Conservation (phyloP, 2,329 filamentous ascomycete species). For the Paraphaeosphaeria sporulosa region DNA sequence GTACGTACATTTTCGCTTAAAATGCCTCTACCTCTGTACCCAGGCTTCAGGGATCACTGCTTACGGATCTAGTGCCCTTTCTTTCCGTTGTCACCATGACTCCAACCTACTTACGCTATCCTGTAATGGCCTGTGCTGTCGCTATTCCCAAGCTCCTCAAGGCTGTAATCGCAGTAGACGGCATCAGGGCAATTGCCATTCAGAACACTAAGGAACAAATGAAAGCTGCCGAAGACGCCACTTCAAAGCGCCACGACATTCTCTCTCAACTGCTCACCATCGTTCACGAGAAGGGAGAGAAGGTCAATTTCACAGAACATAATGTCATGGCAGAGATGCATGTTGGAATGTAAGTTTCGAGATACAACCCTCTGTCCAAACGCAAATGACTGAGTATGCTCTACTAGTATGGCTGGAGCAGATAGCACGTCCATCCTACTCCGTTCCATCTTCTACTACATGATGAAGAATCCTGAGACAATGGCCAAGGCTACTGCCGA, state of each 20-base stretch:
- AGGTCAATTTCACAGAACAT: constrained; percentile 38
- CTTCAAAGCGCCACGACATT: constrained; percentile 32
- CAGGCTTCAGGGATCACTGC: background rate
- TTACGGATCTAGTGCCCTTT: constrained; percentile 27
- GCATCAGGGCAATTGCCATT: constrained; percentile 20
- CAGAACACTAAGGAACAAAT: constrained; percentile 18
- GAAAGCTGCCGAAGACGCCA: constrained; percentile 15
- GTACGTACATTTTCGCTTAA: background rate
- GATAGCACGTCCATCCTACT: constrained; percentile 48
- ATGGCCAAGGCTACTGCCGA: constrained; percentile 21
- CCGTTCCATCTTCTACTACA: constrained; percentile 48
- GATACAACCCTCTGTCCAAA: background rate
- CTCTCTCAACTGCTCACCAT: constrained; percentile 41
- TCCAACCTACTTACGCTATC: constrained; percentile 18
- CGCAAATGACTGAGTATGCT: background rate
- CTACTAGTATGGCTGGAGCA: constrained; percentile 37
- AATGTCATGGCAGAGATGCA: constrained; percentile 39
- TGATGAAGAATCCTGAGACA: constrained; percentile 40
- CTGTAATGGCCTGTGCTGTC: constrained; percentile 17
- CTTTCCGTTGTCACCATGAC: constrained; percentile 19
- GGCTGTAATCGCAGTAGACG: constrained; percentile 24
- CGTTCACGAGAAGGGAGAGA: constrained; percentile 37
- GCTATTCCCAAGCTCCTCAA: constrained; percentile 29
- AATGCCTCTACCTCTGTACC: background rate
- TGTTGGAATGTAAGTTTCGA: constrained; percentile 35